Evolutionary conservation across 1,284 basidiomycete genomes (phyloP), one percentile per base, ranked within the genome.

Genomic region (Microbotryum silenes-acaulis): DNA sequence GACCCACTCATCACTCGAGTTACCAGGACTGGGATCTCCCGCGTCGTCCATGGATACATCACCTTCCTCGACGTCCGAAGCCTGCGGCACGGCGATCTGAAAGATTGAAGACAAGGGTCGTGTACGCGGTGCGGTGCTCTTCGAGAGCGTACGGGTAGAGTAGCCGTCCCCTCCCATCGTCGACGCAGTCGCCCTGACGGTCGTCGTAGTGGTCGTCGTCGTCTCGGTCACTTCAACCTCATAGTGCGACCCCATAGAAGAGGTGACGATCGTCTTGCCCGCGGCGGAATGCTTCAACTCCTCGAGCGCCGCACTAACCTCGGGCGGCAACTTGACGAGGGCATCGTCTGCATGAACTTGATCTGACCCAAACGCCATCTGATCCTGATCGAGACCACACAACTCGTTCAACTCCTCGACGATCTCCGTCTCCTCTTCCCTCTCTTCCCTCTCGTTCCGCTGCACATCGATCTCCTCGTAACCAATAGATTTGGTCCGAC

Each of bases 201-300:
- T 69, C 37, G 64, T 69, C 48, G 61, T 71, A 8, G 58, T 67
- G 45, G 68, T 69, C 18, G 71, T 64, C 3, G 67, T 65, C 29
- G 68, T 72, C 45, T 73, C 72, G 10, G 69, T 61, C 9, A 72
- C 66, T 58, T 72, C 70, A 60, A 79, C 75, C 70, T 79, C 78
- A 61, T 74, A 76, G 25, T 73, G 67, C 25, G 72, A 74, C 20
- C 74, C 72, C 14, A 51, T 37, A 3, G 27, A 44, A 23, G 25
- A 25, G 16, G 25, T 29, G 44, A 12, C 27, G 49, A 64, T 10
- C 70, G 65, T 54, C 66, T 66, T 21, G 27, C 51, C 6, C 63
- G 61, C 47, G 59, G 57, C 25, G 16, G 25, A 57, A 54, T 37
- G 62, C 60, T 42, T 25, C 6, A 27, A 46, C 9, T 66, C 59